phyloP scores from a whole-genome alignment of 2,329 filamentous ascomycete genomes.

The Penicillium sp. region DNA sequence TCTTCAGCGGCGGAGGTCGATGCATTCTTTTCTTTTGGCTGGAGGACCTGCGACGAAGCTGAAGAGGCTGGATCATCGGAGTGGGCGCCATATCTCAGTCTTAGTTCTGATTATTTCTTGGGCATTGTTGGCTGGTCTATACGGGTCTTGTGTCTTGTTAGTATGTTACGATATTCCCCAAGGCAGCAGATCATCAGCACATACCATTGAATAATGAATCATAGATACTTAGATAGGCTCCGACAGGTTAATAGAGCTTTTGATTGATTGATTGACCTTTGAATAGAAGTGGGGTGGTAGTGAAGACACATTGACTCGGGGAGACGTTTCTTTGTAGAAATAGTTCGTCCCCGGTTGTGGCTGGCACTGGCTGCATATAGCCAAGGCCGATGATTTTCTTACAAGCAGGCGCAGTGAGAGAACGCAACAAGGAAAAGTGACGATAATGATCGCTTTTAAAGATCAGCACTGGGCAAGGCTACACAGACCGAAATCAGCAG shows the following conservation, averaged over 20 bases:
- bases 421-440: neutral
- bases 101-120: neutral
- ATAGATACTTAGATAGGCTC: too few relatives aligned
- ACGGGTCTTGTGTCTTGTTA: neutral
- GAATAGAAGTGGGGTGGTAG: neutral
- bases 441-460: too few relatives aligned
- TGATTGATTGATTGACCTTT: too few relatives aligned
- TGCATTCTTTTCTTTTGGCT: constrained; percentile 1
- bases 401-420: neutral
- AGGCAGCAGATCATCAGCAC: neutral
- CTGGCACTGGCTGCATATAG: constrained; percentile 1
- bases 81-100: constrained; percentile 7
- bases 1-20: constrained; percentile 10
- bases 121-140: constrained; percentile 1
- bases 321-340: neutral
- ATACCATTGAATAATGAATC: neutral
- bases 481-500: constrained; percentile 5
- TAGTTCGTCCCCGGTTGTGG: constrained; percentile 1
- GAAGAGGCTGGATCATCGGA: constrained; percentile 1
- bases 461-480: too few relatives aligned
- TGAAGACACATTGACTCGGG: neutral
- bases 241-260: too few relatives aligned
- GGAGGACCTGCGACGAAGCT: neutral
- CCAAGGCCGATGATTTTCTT: too few relatives aligned
- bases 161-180: neutral